phyloP scores from a whole-genome alignment of 1,284 basidiomycete genomes.

The Sphagnurus paluster region DNA sequence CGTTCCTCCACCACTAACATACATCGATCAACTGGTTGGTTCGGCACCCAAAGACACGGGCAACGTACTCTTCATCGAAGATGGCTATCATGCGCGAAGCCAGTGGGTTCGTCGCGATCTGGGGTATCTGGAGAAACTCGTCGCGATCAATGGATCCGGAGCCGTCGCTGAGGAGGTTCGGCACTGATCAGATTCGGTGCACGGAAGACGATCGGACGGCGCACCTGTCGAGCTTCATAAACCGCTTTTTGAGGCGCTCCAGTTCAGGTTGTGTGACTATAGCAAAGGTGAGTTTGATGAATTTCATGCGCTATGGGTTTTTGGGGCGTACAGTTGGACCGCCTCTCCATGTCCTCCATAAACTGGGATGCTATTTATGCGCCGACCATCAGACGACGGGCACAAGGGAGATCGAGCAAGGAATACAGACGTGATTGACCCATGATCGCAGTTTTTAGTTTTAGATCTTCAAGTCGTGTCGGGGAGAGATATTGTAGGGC shows the following conservation, averaged over 20 bases:
- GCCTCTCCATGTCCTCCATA: slow-evolving; percentile 92
- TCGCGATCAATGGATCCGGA: slow-evolving; percentile 98
- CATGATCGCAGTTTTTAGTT: slow-evolving; percentile 35
- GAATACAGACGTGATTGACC: slow-evolving; percentile 72
- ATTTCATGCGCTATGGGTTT: too few species aligned
- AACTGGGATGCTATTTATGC: slow-evolving; percentile 74
- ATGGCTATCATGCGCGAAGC: slow-evolving; percentile 99
- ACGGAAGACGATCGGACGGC: too few species aligned
- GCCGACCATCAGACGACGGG: slow-evolving; percentile 6
- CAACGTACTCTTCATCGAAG: slow-evolving; percentile 94
- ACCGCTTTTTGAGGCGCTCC: slow-evolving; percentile 95
- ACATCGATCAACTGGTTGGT: not conserved
- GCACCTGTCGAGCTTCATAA: slow-evolving; percentile 97
- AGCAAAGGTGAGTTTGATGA: too few species aligned
- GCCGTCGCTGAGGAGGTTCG: slow-evolving; percentile 68
- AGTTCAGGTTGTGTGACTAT: slow-evolving; percentile 90
- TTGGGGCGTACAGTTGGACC: slow-evolving; percentile 90
- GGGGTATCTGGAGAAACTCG: slow-evolving; percentile 98
- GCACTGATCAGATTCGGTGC: too few species aligned
- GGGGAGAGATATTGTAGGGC: not conserved
- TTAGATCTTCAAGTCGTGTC: slow-evolving; percentile 2
- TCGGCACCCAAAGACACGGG: slow-evolving; percentile 3
- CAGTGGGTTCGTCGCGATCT: slow-evolving; percentile 97
- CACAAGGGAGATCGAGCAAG: slow-evolving; percentile 4
- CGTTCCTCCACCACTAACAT: slow-evolving; percentile 92